Evolutionary conservation across 495 filamentous ascomycete genomes (phyloP), one percentile per base, ranked within the genome.

Genomic region (Trichoderma virens): DNA sequence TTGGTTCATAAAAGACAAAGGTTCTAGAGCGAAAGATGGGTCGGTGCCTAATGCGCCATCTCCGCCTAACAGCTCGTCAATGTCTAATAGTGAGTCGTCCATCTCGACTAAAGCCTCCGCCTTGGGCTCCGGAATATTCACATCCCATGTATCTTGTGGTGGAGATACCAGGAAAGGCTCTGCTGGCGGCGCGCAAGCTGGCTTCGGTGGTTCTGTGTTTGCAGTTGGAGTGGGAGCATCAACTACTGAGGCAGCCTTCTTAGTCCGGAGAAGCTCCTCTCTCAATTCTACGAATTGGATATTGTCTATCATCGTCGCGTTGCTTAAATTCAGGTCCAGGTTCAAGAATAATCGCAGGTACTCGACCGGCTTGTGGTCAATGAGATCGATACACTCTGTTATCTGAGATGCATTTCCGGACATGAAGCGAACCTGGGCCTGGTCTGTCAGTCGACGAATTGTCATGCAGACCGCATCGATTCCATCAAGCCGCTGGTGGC

Each of bases 351-450:
- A 16, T 18, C 51, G 18, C 25, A 56, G 27, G 51, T 56, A 56
- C 23, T 56, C 51, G 25, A 56, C 23, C 7, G 51, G 51, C 9
- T 28, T 56, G 27, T 28, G 25, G 51, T 56, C 51, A 5, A 56
- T 56, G 3, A 56, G 51, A 14, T 56, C 51, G 25, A 56, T 28
- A 8, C 23, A 56, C 51, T 56, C 51, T 28, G 51, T 56, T 9
- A 56, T 28, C 51, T 56, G 51, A 56, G 51, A 56, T 28, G 51
- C 51, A 27, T 30, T 56, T 56, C 51, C 51, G 13, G 51, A 28
- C 25, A 56, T 1, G 25, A 56, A 30, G 11, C 51, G 51, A n/a
- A 25, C 23, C 20, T 56, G 51, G 20, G 51, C 51, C 51, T 9
- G 23, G 11, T 56, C 51, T 8, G 51, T 56, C 20, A 56, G 51